A percentile compares a stretch with the other conserved stretches of the same genome.
These are phyloP conservation scores for Solanum virginianum DNA, from an alignment of 257 asterid genomes.

Conservation along the genomic window DNA sequence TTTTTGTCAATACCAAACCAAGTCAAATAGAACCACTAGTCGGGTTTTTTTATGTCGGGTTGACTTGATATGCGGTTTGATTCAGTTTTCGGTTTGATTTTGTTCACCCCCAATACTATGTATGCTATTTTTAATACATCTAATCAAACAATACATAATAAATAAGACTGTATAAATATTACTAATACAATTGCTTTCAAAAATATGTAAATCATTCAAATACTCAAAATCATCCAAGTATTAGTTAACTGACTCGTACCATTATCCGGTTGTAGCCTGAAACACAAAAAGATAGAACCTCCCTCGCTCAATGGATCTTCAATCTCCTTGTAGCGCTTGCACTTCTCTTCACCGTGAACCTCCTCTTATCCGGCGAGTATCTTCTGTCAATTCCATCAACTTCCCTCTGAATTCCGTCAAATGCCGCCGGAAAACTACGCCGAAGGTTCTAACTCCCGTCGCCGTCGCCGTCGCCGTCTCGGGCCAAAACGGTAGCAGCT, in stretches of 20 bases:
- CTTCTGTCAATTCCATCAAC: not conserved
- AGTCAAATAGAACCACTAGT: too few species aligned
- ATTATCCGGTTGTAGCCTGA: conserved; percentile 1
- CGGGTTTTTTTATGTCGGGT: too few species aligned
- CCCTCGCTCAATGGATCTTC: conserved; percentile 8
- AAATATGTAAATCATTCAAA: not conserved
- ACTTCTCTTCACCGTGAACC: not conserved
- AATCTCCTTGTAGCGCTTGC: conserved; percentile 5
- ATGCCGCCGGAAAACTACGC: not conserved
- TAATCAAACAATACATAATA: too few species aligned
- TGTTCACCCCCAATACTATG: too few species aligned
- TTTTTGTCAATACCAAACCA: too few species aligned
- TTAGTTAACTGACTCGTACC: not conserved
- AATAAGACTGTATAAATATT: too few species aligned
- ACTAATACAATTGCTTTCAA: too few species aligned
- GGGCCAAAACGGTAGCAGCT: conserved; percentile 3
- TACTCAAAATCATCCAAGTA: not conserved
- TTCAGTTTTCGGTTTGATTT: too few species aligned
- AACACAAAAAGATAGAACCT: not conserved
- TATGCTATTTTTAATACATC: too few species aligned
- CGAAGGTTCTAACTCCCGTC: conserved; percentile 9
- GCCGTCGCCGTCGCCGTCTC: not conserved
- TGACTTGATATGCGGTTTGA: too few species aligned
- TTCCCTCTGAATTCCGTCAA: not conserved
- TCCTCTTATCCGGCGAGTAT: not conserved